These are phyloP conservation scores for Globisporangium nodosum DNA, from an alignment of 352 stramenopile species.

Conservation along the genomic window DNA sequence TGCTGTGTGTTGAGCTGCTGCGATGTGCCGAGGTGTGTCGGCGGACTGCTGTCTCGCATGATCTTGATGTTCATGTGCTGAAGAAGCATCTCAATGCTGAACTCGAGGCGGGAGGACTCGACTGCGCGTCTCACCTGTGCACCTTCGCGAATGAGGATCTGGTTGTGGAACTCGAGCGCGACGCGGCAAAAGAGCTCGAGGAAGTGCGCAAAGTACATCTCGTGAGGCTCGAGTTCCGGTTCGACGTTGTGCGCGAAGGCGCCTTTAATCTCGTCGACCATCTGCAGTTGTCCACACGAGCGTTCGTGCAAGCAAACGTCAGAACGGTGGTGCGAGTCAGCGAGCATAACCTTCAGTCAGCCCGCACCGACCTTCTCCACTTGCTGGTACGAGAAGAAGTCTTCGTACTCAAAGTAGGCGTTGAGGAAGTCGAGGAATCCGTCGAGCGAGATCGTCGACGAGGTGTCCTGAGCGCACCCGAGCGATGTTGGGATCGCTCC, in stretches of 20 bases:
- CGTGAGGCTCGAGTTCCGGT: background rate
- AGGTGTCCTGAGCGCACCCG: constrained; percentile 14
- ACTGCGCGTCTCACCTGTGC: constrained; percentile 45
- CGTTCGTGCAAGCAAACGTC: background rate
- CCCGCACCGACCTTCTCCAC: constrained; percentile 23
- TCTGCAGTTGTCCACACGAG: background rate
- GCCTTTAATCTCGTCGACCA: constrained; percentile 15
- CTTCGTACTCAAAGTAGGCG: constrained; percentile 75
- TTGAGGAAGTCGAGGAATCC: constrained; percentile 77
- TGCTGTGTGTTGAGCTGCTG: constrained; percentile 1
- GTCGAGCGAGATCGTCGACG: constrained; percentile 45
- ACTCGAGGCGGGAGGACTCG: constrained; percentile 55
- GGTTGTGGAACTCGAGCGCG: constrained; percentile 43
- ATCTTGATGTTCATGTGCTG: constrained; percentile 50
- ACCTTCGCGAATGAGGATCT: constrained; percentile 36
- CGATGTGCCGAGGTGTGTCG: background rate
- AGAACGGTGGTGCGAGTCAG: constrained; percentile 4
- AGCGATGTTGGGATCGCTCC: constrained; percentile 14
- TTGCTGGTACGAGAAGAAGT: constrained; percentile 51
- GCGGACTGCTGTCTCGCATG: constrained; percentile 10
- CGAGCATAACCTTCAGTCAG: constrained; percentile 8
- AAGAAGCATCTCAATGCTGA: constrained; percentile 52
- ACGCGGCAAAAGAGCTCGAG: constrained; percentile 62
- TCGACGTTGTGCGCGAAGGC: constrained; percentile 6
- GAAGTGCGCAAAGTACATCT: constrained; percentile 55